Evolutionary conservation across 75 land plant species (phyloP).

Genomic region (Isoetes taiwanensis): DNA sequence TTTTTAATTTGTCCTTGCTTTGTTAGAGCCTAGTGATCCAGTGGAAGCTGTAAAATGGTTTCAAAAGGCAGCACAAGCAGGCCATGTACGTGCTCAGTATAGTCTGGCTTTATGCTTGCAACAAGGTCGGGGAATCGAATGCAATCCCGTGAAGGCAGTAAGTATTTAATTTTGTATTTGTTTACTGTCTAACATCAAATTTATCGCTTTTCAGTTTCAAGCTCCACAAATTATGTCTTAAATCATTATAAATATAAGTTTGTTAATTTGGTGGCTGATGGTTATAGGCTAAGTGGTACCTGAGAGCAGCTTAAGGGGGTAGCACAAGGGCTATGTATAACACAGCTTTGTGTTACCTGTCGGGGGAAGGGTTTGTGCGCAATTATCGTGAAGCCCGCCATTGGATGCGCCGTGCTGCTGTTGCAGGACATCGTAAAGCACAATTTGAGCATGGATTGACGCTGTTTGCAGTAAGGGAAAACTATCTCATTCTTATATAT

Average conservation of each 20-base stretch:
- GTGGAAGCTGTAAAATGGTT: slow-evolving; percentile 75
- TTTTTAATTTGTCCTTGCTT: slow-evolving; percentile 7
- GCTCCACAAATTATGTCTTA: neutral
- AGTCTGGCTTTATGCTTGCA: slow-evolving; percentile 77
- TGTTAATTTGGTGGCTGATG: neutral
- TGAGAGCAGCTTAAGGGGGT: slow-evolving; percentile 78
- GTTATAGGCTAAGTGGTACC: slow-evolving; percentile 67
- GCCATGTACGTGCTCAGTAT: slow-evolving; percentile 75
- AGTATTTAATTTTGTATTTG: slow-evolving; percentile 6
- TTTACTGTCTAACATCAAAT: neutral
- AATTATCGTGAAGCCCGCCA: slow-evolving; percentile 37
- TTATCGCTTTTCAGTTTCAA: neutral
- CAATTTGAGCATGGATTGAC: slow-evolving; percentile 76
- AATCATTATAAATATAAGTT: neutral
- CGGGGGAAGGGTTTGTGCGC: slow-evolving; percentile 48
- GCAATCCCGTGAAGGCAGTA: slow-evolving; percentile 53
- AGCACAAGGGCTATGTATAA: slow-evolving; percentile 87
- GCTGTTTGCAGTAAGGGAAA: slow-evolving; percentile 55
- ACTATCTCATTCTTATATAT: neutral
- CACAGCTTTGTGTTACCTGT: slow-evolving; percentile 45
- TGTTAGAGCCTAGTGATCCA: slow-evolving; percentile 34
- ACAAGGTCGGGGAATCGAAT: slow-evolving; percentile 56
- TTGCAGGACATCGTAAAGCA: slow-evolving; percentile 71
- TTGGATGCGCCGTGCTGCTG: slow-evolving; percentile 81
- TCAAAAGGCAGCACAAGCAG: slow-evolving; percentile 36